Evolutionary conservation across 306 rosid species (phyloP).

Genomic region (Quercus dentata): DNA sequence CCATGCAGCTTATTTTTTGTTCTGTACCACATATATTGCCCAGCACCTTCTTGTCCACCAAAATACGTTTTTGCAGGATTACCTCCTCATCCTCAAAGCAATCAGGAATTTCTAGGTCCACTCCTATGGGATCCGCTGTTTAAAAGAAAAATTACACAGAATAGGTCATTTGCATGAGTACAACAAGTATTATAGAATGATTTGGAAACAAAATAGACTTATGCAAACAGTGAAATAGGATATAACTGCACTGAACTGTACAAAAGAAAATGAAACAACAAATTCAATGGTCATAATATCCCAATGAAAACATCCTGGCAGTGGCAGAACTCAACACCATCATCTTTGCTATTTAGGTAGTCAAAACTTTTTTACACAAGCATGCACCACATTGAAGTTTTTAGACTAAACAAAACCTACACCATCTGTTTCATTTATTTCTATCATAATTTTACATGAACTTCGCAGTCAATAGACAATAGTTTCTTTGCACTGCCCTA

Average conservation of each 20-base stretch:
- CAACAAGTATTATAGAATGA: background rate
- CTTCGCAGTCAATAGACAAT: background rate
- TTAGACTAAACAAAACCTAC: background rate
- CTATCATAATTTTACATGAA: background rate
- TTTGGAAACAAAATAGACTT: background rate
- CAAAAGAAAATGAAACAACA: background rate
- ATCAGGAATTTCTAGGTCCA: conserved; percentile 70
- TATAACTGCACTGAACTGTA: background rate
- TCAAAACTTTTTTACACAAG: too few species aligned
- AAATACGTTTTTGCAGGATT: conserved; percentile 58
- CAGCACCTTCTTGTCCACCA: conserved; percentile 92
- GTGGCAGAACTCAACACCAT: too few species aligned
- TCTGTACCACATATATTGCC: conserved; percentile 78
- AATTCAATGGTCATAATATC: background rate
- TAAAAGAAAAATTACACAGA: background rate
- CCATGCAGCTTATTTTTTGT: conserved; percentile 60
- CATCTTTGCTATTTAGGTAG: too few species aligned
- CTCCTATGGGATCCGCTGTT: conserved; percentile 80
- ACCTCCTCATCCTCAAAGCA: conserved; percentile 59
- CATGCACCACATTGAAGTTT: too few species aligned
- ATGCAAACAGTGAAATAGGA: background rate
- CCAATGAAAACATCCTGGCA: too few species aligned
- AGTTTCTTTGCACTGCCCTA: background rate
- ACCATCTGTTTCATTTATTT: background rate
- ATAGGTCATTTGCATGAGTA: background rate